phyloP scores from a whole-genome alignment of 768 basidiomycete genomes.

The Nevesoporus exiguus region DNA sequence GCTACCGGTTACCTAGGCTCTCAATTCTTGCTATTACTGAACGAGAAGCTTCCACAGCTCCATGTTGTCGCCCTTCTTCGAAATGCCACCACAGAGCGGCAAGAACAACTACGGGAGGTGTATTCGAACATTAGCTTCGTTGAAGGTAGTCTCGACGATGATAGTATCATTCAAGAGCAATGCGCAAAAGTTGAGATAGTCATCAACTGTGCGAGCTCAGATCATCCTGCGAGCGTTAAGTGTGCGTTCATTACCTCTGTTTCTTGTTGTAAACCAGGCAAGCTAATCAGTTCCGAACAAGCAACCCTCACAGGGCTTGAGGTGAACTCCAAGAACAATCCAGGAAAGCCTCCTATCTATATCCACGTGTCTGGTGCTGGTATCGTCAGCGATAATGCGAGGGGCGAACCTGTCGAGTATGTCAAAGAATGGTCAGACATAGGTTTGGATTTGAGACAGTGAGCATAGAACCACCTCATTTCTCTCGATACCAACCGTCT shows the following conservation, averaged over 20 bases:
- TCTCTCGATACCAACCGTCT: background rate
- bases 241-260: constrained; percentile 20
- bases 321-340: constrained; percentile 33
- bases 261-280: background rate
- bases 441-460: constrained; percentile 32
- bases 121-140: constrained; percentile 35
- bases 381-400: constrained; percentile 39
- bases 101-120: constrained; percentile 28
- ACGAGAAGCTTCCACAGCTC: constrained; percentile 31
- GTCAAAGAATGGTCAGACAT: constrained; percentile 38
- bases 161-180: constrained; percentile 33
- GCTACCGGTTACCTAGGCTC: constrained; percentile 45
- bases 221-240: constrained; percentile 34
- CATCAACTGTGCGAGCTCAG: constrained; percentile 41
- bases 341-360: constrained; percentile 40
- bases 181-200: constrained; percentile 37
- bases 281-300: constrained; percentile 6
- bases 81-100: constrained; percentile 29
- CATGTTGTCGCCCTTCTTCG: constrained; percentile 38
- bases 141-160: constrained; percentile 39
- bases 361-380: constrained; percentile 43
- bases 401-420: constrained; percentile 35
- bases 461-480: constrained; percentile 6
- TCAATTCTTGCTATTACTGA: constrained; percentile 36
- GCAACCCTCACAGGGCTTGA: constrained; percentile 40